Evolutionary conservation across 2,329 filamentous ascomycete genomes (phyloP).

Genomic region (Dichotomopilus funicola): DNA sequence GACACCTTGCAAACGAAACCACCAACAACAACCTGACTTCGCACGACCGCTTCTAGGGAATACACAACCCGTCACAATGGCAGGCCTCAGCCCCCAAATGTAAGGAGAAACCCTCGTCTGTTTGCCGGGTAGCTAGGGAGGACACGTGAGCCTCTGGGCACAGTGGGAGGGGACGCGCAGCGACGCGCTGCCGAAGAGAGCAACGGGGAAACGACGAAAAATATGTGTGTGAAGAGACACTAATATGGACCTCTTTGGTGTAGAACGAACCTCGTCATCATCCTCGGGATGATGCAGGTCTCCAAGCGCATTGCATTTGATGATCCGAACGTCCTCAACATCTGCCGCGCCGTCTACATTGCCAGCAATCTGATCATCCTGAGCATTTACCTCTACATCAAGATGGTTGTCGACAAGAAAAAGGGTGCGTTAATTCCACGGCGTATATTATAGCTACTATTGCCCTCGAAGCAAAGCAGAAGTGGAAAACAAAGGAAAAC

Average conservation of each 20-base stretch:
- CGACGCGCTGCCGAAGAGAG: no score
- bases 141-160: neutral
- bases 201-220: no score
- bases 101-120: constrained; percentile 28
- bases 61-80: constrained; percentile 43
- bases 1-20: neutral
- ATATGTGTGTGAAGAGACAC: neutral
- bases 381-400: constrained; percentile 76
- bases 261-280: constrained; percentile 89
- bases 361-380: constrained; percentile 74
- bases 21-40: neutral
- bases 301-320: constrained; percentile 95
- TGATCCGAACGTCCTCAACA: constrained; percentile 58
- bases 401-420: constrained; percentile 85
- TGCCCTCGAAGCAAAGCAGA: neutral
- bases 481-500: neutral
- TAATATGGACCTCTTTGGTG: constrained; percentile 18
- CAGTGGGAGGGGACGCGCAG: no score
- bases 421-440: constrained; percentile 60
- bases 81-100: constrained; percentile 57
- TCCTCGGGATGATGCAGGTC: constrained; percentile 97
- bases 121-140: neutral
- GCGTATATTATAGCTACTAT: no score
- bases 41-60: neutral
- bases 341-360: constrained; percentile 49